Evolutionary conservation across 495 filamentous ascomycete genomes (phyloP).

Genomic region (Sporormia fimetaria): DNA sequence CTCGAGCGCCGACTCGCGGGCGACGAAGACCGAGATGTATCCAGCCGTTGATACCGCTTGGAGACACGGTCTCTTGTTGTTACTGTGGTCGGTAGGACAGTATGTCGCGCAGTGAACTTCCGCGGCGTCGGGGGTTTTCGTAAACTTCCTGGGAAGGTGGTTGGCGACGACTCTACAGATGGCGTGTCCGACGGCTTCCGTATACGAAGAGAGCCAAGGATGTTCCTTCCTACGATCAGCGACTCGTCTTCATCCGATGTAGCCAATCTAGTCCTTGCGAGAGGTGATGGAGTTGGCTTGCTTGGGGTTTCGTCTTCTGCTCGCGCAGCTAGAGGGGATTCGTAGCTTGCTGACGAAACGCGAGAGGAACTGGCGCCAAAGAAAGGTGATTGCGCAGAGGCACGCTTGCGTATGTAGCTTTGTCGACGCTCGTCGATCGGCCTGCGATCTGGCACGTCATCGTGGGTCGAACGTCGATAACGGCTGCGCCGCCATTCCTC

Average conservation of each 20-base stretch:
- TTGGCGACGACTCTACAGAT: neutral
- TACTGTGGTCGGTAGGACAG: neutral
- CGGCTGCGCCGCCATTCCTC: slow-evolving; percentile 27
- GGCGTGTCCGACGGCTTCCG: slow-evolving; percentile 8
- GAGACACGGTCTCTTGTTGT: neutral
- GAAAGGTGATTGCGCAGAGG: slow-evolving; percentile 21
- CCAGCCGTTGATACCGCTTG: slow-evolving; percentile 5
- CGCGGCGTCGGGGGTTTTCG: slow-evolving; percentile 5
- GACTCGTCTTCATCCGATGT: slow-evolving; percentile 1
- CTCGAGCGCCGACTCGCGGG: slow-evolving; percentile 4
- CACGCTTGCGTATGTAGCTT: slow-evolving; percentile 30
- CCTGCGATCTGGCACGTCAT: slow-evolving; percentile 22
- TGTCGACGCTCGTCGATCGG: slow-evolving; percentile 28
- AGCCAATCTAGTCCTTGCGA: neutral
- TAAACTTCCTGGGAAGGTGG: slow-evolving; percentile 7
- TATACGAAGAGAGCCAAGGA: slow-evolving; percentile 7
- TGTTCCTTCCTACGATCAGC: neutral
- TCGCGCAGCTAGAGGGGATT: slow-evolving; percentile 1
- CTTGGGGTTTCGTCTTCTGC: neutral
- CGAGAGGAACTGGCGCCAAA: slow-evolving; percentile 19
- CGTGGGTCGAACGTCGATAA: too few relatives aligned
- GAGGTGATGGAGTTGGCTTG: neutral
- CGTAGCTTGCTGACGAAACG: slow-evolving; percentile 17
- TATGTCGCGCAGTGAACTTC: slow-evolving; percentile 1
- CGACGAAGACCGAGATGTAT: slow-evolving; percentile 5